These are phyloP conservation scores for Quercus dentata DNA, from an alignment of 306 rosid genomes.

Conservation along the genomic window DNA sequence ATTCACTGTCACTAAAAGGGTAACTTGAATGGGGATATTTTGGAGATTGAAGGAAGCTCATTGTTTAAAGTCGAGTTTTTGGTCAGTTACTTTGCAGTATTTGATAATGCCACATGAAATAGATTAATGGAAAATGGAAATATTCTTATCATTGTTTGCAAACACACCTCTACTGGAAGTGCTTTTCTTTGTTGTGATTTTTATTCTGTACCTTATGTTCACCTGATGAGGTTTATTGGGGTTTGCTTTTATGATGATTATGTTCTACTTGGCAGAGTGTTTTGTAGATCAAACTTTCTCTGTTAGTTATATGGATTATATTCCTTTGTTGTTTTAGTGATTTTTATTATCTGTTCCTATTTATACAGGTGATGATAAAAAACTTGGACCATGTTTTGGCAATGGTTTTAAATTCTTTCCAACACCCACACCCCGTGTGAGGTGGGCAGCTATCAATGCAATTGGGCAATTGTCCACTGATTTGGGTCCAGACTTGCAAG, in stretches of 20 bases:
- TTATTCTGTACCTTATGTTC: neutral
- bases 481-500: conserved; percentile 97
- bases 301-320: neutral
- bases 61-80: neutral
- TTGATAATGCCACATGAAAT: neutral
- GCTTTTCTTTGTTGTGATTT: neutral
- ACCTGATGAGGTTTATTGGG: neutral
- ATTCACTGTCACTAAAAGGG: neutral
- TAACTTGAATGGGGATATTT: neutral
- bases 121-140: neutral
- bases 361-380: conserved; percentile 83
- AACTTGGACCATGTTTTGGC: conserved; percentile 96
- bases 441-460: conserved; percentile 99
- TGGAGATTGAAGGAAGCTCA: neutral
- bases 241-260: neutral
- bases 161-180: neutral
- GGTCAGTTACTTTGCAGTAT: neutral
- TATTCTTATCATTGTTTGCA: neutral
- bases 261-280: neutral
- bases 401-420: conserved; percentile 90
- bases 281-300: neutral
- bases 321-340: neutral
- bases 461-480: conserved; percentile 96
- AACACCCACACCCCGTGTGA: conserved; percentile 93
- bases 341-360: neutral